Conservation (phyloP, 441 rosid genomes). For the Erodium texanum region DNA sequence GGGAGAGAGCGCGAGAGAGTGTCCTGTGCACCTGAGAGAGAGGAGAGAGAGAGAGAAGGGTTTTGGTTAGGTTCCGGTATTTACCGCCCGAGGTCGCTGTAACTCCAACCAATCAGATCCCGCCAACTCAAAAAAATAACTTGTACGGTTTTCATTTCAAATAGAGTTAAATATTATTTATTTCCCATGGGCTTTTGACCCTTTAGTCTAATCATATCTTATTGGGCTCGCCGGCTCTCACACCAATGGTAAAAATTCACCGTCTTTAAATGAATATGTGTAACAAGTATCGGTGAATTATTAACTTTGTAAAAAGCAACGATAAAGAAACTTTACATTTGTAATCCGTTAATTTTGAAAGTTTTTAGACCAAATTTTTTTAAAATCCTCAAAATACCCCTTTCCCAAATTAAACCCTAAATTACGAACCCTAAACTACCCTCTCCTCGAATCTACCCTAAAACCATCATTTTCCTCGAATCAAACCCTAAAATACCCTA, state of each 20-base stretch:
- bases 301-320: too few species aligned
- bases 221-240: not conserved
- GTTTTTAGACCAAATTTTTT: too few species aligned
- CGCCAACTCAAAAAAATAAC: not conserved
- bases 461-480: too few species aligned
- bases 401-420: too few species aligned
- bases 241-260: not conserved
- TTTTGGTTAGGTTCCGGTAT: not conserved
- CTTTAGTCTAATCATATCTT: not conserved
- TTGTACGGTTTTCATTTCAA: not conserved
- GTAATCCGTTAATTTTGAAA: too few species aligned
- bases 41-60: not conserved
- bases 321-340: too few species aligned
- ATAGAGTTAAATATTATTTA: not conserved
- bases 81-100: conserved; percentile 3
- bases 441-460: too few species aligned
- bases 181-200: not conserved
- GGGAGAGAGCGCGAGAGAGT: not conserved
- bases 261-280: too few species aligned
- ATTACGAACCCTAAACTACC: too few species aligned
- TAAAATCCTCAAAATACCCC: too few species aligned
- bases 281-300: too few species aligned
- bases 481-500: too few species aligned
- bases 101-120: not conserved
- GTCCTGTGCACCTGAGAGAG: not conserved